A percentile compares a stretch with the other conserved stretches of the same genome.
These are phyloP conservation scores for Cladosporium sp. DNA, from an alignment of 2,329 filamentous ascomycete species.

Conservation along the genomic window DNA sequence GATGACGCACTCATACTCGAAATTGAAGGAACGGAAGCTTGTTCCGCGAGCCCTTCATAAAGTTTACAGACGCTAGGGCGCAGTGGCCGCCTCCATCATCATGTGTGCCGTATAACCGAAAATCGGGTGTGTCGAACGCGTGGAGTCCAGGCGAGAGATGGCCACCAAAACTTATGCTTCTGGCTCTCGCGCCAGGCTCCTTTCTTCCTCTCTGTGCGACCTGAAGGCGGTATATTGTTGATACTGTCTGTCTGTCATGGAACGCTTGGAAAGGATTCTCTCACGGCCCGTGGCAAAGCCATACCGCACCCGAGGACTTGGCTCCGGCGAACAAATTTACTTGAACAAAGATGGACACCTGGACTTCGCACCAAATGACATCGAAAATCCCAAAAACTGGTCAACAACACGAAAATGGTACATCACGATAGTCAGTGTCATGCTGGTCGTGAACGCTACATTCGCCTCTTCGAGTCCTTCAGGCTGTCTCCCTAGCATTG, in stretches of 20 bases:
- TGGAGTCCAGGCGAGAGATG: no score
- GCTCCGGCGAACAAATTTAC: constrained; percentile 33
- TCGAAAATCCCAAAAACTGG: constrained; percentile 48
- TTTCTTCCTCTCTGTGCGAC: no score
- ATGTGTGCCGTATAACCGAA: no score
- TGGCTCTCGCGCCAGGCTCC: no score
- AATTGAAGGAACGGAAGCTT: no score
- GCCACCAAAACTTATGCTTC: no score
- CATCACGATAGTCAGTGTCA: constrained; percentile 38
- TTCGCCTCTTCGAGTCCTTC: constrained; percentile 45
- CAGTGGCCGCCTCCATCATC: no score
- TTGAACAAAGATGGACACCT: constrained; percentile 47
- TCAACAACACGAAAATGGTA: constrained; percentile 33
- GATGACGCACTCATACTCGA: no score
- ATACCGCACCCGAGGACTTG: constrained; percentile 40
- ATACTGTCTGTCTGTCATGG: constrained; percentile 27
- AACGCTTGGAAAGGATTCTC: constrained; percentile 38
- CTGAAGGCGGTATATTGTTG: no score
- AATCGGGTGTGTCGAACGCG: no score
- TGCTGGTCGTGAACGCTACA: constrained; percentile 51
- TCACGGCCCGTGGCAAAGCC: constrained; percentile 50
- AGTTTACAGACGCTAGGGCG: no score
- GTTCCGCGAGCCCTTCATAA: no score
- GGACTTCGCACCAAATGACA: constrained; percentile 48
- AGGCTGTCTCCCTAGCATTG: constrained; percentile 36